phyloP scores from a whole-genome alignment of 2,329 filamentous ascomycete genomes.

The Penicillium sp. region DNA sequence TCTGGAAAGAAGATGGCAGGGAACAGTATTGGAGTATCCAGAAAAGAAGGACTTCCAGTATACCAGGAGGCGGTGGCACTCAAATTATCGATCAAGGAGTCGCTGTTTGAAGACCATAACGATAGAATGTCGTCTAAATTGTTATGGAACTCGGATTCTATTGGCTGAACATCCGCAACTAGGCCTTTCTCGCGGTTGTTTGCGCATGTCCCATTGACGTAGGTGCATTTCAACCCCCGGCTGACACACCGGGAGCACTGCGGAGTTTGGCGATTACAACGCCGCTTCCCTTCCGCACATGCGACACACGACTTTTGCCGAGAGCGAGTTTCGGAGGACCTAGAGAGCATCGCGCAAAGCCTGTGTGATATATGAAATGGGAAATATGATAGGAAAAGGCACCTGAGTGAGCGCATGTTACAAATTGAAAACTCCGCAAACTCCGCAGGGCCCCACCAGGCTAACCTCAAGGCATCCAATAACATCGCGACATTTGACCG shows the following conservation, averaged over 20 bases:
- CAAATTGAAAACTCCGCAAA: slow-evolving; percentile 11
- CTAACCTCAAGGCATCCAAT: neutral
- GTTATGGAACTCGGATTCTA: neutral
- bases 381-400: neutral
- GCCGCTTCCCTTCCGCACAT: slow-evolving; percentile 24
- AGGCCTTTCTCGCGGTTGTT: neutral
- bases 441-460: slow-evolving; percentile 4
- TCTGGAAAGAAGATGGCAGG: slow-evolving; percentile 15
- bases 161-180: neutral
- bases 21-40: slow-evolving; percentile 1
- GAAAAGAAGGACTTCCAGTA: slow-evolving; percentile 1
- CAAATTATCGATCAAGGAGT: neutral
- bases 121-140: neutral
- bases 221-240: slow-evolving; percentile 20
- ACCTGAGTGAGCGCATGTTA: neutral
- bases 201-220: slow-evolving; percentile 10
- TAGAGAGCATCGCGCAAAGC: slow-evolving; percentile 12
- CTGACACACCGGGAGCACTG: slow-evolving; percentile 24
- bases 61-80: slow-evolving; percentile 6
- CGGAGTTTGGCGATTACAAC: slow-evolving; percentile 25
- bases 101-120: neutral
- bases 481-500: neutral
- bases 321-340: slow-evolving; percentile 9
- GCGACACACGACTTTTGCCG: slow-evolving; percentile 24
- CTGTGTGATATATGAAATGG: neutral